phyloP scores from a whole-genome alignment of 768 basidiomycete species.

The Tulasnella sp. region DNA sequence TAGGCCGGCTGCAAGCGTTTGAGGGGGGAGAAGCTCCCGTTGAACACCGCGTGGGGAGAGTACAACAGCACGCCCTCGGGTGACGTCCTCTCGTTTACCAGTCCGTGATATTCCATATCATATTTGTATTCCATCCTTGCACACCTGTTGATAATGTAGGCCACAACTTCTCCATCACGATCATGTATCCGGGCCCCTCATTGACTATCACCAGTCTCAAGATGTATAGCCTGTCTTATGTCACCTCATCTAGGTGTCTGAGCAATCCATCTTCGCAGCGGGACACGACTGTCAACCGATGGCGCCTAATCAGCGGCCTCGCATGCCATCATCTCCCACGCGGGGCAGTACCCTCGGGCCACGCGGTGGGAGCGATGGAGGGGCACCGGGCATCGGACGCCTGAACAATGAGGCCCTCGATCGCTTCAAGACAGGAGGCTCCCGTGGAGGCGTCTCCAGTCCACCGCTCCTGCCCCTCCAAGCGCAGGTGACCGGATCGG shows the following conservation, averaged over 20 bases:
- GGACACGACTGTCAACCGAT: constrained; percentile 98
- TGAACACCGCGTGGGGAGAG: constrained; percentile 95
- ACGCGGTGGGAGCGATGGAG: constrained; percentile 20
- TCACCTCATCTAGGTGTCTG: constrained; percentile 82
- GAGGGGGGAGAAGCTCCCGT: constrained; percentile 97
- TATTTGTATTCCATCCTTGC: no score
- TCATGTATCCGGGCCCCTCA: constrained; percentile 72
- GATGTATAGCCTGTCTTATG: constrained; percentile 65
- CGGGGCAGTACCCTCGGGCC: background rate
- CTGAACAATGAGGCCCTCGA: constrained; percentile 91
- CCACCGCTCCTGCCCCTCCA: constrained; percentile 4
- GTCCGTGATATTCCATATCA: constrained; percentile 45
- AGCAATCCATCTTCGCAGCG: constrained; percentile 75
- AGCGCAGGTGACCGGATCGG: constrained; percentile 20
- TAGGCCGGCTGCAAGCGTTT: constrained; percentile 80
- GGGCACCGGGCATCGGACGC: constrained; percentile 42
- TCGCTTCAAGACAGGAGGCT: constrained; percentile 86
- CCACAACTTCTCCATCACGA: constrained; percentile 86
- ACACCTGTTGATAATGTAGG: no score
- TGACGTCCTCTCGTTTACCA: constrained; percentile 81
- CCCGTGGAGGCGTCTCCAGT: constrained; percentile 42
- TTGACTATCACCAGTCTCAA: constrained; percentile 64
- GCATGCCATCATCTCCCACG: constrained; percentile 2
- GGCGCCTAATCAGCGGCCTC: constrained; percentile 59
- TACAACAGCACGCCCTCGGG: constrained; percentile 85